These are phyloP conservation scores for Russula griseocarnosa DNA, from an alignment of 768 basidiomycete species.

Conservation along the genomic window DNA sequence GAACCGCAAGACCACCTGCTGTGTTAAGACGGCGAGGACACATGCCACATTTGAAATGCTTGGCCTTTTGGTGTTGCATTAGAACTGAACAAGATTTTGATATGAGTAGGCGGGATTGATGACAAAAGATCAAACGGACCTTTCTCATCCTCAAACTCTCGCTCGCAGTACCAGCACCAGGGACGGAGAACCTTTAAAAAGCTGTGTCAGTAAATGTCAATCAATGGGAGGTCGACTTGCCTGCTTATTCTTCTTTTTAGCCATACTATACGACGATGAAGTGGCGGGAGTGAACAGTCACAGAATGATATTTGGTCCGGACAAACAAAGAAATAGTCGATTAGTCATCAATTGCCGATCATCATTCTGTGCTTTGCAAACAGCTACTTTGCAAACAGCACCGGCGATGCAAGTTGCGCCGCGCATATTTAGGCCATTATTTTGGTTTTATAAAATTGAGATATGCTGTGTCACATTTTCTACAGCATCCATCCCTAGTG, in stretches of 20 bases:
- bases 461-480: neutral
- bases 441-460: too few species aligned
- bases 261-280: conserved; percentile 35
- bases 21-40: conserved; percentile 95
- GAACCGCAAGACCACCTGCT: conserved; percentile 95
- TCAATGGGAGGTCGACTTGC: conserved; percentile 29
- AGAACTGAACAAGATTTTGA: conserved; percentile 54
- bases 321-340: conserved; percentile 6
- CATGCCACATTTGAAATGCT: conserved; percentile 97
- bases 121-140: conserved; percentile 45
- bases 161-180: conserved; percentile 99
- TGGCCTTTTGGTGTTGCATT: conserved; percentile 99
- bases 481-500: too few species aligned
- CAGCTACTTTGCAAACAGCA: too few species aligned
- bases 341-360: conserved; percentile 12
- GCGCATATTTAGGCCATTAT: too few species aligned
- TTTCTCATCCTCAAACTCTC: conserved; percentile 99
- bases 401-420: too few species aligned
- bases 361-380: too few species aligned
- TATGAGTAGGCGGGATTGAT: neutral
- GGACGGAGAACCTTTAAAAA: conserved; percentile 66
- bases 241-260: conserved; percentile 55
- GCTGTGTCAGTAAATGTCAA: conserved; percentile 14
- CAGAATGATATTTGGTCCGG: neutral
- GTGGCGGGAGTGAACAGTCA: neutral